Evolutionary conservation across 192 early-diverging fungal genomes (phyloP), one percentile per base, ranked within the genome.

Genomic region (Coemansia sp.): DNA sequence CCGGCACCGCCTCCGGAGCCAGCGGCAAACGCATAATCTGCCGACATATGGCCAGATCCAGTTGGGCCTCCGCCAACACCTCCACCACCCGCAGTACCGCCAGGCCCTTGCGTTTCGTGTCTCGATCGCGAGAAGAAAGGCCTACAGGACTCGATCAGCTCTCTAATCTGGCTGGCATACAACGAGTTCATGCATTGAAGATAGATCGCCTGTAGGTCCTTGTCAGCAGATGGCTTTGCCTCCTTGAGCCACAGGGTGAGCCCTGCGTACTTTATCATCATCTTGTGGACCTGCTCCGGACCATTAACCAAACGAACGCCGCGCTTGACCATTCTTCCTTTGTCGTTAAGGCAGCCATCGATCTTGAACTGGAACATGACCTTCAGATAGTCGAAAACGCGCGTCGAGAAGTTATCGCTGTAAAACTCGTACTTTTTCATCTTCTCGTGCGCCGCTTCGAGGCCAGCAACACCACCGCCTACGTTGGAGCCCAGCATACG

Each of bases 211-310:
- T 92, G 91, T 6, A 92, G 66, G 62, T 93, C 92, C 59, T 86
- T 86, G 71, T 91, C 88, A 21, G 88, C 81, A 30, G 84, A 77
- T 26, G 90, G 78, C 41, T 92, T 90, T 71, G 92, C 86, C 57
- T 92, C 88, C 62, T 88, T 86, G 59, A 91, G 78, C 92, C 92
- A 93, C 18, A 90, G 62, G 39, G 87, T 85, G 41, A 92, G 73
- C 2, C 89, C 89, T 14, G 85, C 87, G 53, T 89, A 93, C 61
- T 84, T 84, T 49, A 88, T 80, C 57, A 92, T 72, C 38, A 78
- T 71, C 60, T 88, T 86, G 72, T 90, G 89, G 16, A 91, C 85
- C 1, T 79, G 64, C 21, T 90, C 87, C 21, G 90, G 90, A 15
- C 85, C 75, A 63, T 23, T 82, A 60, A 85, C 79, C 63, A 72